Evolutionary conservation across 768 basidiomycete genomes (phyloP), one percentile per base, ranked within the genome.

Genomic region (Rhodotorula kratochvilovae): DNA sequence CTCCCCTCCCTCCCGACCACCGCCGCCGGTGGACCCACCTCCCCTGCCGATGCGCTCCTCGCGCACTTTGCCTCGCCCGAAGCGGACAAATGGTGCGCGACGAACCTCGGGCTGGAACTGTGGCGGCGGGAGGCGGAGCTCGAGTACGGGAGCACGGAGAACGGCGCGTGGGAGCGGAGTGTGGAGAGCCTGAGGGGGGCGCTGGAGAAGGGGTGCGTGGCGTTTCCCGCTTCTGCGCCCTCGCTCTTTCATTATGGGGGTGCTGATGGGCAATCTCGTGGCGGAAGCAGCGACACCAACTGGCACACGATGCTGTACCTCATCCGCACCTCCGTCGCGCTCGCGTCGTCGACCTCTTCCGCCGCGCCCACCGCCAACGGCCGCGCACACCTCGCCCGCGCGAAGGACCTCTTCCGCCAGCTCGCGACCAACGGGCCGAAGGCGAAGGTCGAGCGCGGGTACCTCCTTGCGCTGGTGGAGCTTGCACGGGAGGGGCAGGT

Each of bases 381-480:
- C 27, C 19, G 54, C 48, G 56, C 50, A 23, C 23, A 62, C 56
- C 31, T 71, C 36, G 8, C n/a, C 11, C 23, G 58, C 15, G 48
- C 63, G 3, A 43, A 60, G 3, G 48, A 48, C 23, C 48, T 74
- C 3, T 68, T 76, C 53, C 60, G 56, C 29, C 29, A 25, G 0
- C 65, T 77, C 5, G 46, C 71, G 25, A 62, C 51, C 46, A 67
- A 68, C 25, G 57, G 66, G 15, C 59, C 66, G 3, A 72, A 60
- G 78, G 89, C 89, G 2, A 77, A 81, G 54, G 87, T 84, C 66
- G 92, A 93, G 79, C 85, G 92, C 29, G 88, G 91, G 12, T 89
- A 85, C 48, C 82, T 84, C 62, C 81, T 96, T 31, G 92, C 87
- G 12, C 79, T 90, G 23, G 79, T 95, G 31, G 91, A 94, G 62